phyloP scores from a whole-genome alignment of 306 rosid species.

The Dicorynia guianensis region DNA sequence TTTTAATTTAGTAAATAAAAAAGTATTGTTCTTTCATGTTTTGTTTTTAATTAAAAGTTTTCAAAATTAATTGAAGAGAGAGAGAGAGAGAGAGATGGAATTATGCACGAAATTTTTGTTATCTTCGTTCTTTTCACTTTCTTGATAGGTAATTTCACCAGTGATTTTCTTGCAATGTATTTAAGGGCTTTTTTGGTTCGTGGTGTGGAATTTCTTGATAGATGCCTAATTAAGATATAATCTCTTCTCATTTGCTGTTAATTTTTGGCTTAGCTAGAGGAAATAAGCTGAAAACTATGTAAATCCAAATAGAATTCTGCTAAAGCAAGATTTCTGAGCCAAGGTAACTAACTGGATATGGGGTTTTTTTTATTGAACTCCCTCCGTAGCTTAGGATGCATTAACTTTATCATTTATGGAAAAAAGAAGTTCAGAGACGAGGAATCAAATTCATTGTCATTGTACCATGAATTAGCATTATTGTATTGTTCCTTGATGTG shows the following conservation, averaged over 20 bases:
- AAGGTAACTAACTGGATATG: slow-evolving; percentile 1
- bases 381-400: not conserved
- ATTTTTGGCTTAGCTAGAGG: slow-evolving; percentile 1
- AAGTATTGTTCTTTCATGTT: not conserved
- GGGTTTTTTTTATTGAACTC: not conserved
- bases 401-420: not conserved
- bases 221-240: not conserved
- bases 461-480: not conserved
- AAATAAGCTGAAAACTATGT: not conserved
- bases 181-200: not conserved
- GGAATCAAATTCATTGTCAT: slow-evolving; percentile 16
- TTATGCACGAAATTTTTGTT: not conserved
- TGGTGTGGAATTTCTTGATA: slow-evolving; percentile 1
- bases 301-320: not conserved
- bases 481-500: slow-evolving; percentile 13
- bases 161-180: not conserved
- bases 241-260: not conserved
- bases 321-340: not conserved
- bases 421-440: not conserved
- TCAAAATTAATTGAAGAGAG: slow-evolving; percentile 6
- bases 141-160: not conserved
- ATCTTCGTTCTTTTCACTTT: not conserved
- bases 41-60: not conserved
- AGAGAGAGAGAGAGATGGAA: slow-evolving; percentile 22
- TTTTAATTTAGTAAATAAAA: slow-evolving; percentile 17